Base-by-base conservation (phyloP, 2,329 filamentous ascomycete species). In the Acarospora socialis region DNA sequence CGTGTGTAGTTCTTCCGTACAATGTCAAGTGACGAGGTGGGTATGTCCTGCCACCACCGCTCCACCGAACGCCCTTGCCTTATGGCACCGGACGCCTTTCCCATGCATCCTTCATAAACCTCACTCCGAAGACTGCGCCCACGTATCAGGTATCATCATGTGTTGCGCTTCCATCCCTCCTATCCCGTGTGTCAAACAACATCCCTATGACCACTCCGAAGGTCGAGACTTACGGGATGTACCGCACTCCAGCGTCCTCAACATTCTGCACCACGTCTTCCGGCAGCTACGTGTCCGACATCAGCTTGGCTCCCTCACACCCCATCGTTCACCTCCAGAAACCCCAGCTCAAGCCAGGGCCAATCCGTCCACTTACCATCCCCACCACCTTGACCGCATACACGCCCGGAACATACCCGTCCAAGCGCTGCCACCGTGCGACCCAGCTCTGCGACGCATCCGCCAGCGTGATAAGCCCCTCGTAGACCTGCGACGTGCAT, bases 301-400 rank as follows among this genome's bases (percentile, higher is more conserved):
- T 17, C 3, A 2, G 17, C 35, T 28, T 34, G 23, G 6, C 28
- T 16, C 32, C 10, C n/a, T 14, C 14, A 21, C 12, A 14, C n/a
- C 30, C 13, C 16, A 30, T 33, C 13, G 31, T 9, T 13, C 22
- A 10, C 13, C 16, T 21, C 12, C 21, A 10, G 10, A 9, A 29
- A 19, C 12, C 3, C 16, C 2, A 27, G 7, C 4, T 9, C 9
- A 19, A 14, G 14, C n/a, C n/a, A 31, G 5, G 10, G 12, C 10
- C 21, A 8, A 12, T 8, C 21, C 21, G 10, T 22, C 12, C 26
- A 57, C 66, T 55, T 43, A 70, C 66, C 39, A 81, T 73, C 12
- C 90, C 90, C 19, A 80, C 83, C 15, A 98, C 90, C 61, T 95
- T 94, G 34, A 84, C 81, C 12, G 90, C 90, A 60, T 98, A 98